Evolutionary conservation across 1,284 basidiomycete species (phyloP).

Genomic region (Trichosporon ovoides): DNA sequence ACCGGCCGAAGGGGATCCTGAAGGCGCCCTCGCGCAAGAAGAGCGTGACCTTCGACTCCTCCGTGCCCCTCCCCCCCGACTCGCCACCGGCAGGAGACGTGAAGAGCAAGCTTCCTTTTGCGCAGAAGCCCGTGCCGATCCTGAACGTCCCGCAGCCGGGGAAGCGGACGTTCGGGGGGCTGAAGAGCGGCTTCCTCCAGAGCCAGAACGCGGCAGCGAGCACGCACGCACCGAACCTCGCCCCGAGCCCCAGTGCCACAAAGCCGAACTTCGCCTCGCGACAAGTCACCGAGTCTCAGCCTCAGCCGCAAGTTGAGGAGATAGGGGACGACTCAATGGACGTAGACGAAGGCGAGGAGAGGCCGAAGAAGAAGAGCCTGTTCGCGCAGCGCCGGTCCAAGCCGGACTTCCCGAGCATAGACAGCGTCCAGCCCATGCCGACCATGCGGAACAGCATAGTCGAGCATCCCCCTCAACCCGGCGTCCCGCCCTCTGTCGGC

Average conservation of each 20-base stretch:
- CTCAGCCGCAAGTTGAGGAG: too few species aligned
- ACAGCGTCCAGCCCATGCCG: constrained; percentile 26
- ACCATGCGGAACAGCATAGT: constrained; percentile 32
- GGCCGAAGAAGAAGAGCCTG: constrained; percentile 32
- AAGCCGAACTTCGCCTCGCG: not conserved
- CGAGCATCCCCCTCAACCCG: constrained; percentile 22
- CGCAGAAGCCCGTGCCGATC: constrained; percentile 29
- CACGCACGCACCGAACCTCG: too few species aligned
- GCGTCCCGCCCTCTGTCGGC: not conserved
- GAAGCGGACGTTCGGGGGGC: constrained; percentile 30
- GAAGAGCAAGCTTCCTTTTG: constrained; percentile 13
- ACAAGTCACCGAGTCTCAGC: not conserved
- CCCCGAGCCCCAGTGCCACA: not conserved
- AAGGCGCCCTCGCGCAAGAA: constrained; percentile 40
- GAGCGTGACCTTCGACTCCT: constrained; percentile 42
- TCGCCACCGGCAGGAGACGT: constrained; percentile 26
- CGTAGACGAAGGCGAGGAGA: constrained; percentile 4
- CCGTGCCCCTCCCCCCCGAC: constrained; percentile 35
- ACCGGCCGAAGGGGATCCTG: constrained; percentile 34
- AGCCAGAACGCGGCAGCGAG: constrained; percentile 5
- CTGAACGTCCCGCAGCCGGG: constrained; percentile 29
- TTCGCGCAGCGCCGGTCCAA: constrained; percentile 29
- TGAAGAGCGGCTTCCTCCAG: constrained; percentile 37
- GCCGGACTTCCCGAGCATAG: constrained; percentile 20
- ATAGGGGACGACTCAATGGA: constrained; percentile 11